Evolutionary conservation across 2,329 filamentous ascomycete species (phyloP), one percentile per base, ranked within the genome.

Genomic region (Paecilomyces variotii): DNA sequence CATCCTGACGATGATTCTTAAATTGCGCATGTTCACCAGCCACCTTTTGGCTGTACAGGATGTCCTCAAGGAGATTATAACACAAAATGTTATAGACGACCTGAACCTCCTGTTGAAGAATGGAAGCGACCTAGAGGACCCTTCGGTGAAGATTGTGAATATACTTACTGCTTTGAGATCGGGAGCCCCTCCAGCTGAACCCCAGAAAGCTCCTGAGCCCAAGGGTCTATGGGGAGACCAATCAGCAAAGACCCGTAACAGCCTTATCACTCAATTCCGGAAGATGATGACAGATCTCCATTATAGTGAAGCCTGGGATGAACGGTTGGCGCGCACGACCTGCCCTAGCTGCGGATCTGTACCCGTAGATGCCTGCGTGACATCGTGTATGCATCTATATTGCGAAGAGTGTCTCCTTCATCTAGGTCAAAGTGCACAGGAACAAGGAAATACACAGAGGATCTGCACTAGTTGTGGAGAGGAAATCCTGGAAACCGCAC

Each of bases 381-480:
- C 82, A 0, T 69, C 75, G 3, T 87, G 84, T 64, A 71, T 74
- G 14, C 84, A 87, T 60, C 67, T 85, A 4, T 83, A 83, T 62
- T 87, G 84, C 67, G 58, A 67, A 1, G 66, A 70, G 0, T 87
- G 84, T 62, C 70, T 83, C 6, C 56, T 54, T 1, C 9, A 2
- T 10, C 55, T 62, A 24, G 26, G 24, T 1, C 35, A 54, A 0
- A 45, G 60, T 12, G 39, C 45, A 30, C 7, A 63, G 65, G 1
- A 62, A 66, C 2, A 59, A 75, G 50, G 61, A 66, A 52, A n/a
- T 70, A 0, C 55, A 67, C 2, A 49, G 70, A 71, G 19, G 70
- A 68, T 34, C 61, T 67, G 62, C 57, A 26, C n/a, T 12, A 58
- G 55, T 19, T 68, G 65, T 14, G 19, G 56, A 0, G n/a, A 30